These are phyloP conservation scores for Teunomyces kruisii DNA, from an alignment of 805 yeast genomes.

Conservation along the genomic window DNA sequence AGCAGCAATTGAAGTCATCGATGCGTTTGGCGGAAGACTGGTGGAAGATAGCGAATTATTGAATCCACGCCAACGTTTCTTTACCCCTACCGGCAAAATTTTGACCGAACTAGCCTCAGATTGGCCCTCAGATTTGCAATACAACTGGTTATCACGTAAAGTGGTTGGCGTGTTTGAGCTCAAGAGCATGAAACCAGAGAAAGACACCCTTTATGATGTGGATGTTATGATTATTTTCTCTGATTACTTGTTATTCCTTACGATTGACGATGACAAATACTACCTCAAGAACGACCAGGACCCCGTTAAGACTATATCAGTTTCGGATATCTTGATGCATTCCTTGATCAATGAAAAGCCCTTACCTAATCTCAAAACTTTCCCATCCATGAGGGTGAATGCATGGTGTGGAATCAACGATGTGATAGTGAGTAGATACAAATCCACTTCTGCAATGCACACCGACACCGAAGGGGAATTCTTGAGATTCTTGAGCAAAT, in stretches of 20 bases:
- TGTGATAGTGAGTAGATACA: constrained; percentile 49
- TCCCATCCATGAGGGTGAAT: constrained; percentile 70
- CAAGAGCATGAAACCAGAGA: constrained; percentile 21
- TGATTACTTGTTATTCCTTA: constrained; percentile 70
- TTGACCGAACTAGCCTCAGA: constrained; percentile 77
- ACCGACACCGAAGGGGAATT: constrained; percentile 15
- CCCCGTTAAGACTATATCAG: constrained; percentile 47
- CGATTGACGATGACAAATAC: constrained; percentile 47
- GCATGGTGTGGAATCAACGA: constrained; percentile 66
- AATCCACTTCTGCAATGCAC: constrained; percentile 20
- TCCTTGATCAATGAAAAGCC: constrained; percentile 86
- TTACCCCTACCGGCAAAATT: constrained; percentile 89
- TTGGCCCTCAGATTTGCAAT: constrained; percentile 87
- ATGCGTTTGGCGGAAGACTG: constrained; percentile 71
- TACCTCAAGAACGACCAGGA: constrained; percentile 20
- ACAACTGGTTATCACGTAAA: constrained; percentile 84
- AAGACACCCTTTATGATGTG: constrained; percentile 11
- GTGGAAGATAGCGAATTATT: constrained; percentile 36
- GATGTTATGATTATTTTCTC: constrained; percentile 71
- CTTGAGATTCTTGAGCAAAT: constrained; percentile 27
- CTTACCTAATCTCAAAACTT: constrained; percentile 42
- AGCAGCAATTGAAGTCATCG: constrained; percentile 63
- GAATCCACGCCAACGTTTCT: constrained; percentile 52
- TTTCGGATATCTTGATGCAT: constrained; percentile 85
- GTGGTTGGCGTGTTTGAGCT: constrained; percentile 72